Evolutionary conservation across 1,284 basidiomycete species (phyloP).

Genomic region (Athelia psychrophila): DNA sequence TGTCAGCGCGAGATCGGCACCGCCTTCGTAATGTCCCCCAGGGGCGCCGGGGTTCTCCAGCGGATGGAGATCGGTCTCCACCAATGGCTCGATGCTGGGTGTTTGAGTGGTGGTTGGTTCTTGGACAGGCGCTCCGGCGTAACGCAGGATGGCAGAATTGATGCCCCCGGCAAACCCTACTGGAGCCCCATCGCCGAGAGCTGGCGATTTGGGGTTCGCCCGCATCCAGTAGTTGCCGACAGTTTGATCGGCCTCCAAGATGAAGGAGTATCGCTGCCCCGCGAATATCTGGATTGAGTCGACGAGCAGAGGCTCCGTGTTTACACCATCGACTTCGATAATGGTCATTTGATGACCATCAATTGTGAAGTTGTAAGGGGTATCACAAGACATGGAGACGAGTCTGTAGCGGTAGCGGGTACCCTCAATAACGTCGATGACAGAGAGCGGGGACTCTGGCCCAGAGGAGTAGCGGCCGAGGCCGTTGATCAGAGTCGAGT

Average conservation of each 20-base stretch:
- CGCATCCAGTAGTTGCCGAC: slow-evolving; percentile 35
- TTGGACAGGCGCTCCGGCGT: background rate
- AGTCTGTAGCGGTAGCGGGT: slow-evolving; percentile 31
- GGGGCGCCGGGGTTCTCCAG: slow-evolving; percentile 29
- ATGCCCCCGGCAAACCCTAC: slow-evolving; percentile 14
- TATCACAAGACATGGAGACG: slow-evolving; percentile 23
- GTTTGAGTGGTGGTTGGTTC: slow-evolving; percentile 10
- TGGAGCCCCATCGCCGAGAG: background rate
- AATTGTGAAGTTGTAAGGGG: slow-evolving; percentile 28
- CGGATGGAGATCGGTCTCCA: slow-evolving; percentile 31
- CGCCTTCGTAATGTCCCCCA: slow-evolving; percentile 23
- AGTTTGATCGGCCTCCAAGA: slow-evolving; percentile 32
- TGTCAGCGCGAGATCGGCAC: slow-evolving; percentile 25
- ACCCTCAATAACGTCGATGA: slow-evolving; percentile 22
- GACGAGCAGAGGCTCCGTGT: slow-evolving; percentile 35
- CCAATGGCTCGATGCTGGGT: slow-evolving; percentile 14
- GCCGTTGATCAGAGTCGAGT: slow-evolving; percentile 41
- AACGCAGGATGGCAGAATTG: slow-evolving; percentile 23
- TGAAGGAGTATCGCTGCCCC: slow-evolving; percentile 19
- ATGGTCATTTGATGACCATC: slow-evolving; percentile 36
- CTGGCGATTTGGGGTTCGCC: slow-evolving; percentile 18
- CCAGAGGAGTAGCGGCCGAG: slow-evolving; percentile 25
- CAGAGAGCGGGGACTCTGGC: slow-evolving; percentile 1
- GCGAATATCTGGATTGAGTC: slow-evolving; percentile 37
- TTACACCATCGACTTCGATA: slow-evolving; percentile 52